Evolutionary conservation across 768 basidiomycete species (phyloP).

Genomic region (Podaxis sp.): DNA sequence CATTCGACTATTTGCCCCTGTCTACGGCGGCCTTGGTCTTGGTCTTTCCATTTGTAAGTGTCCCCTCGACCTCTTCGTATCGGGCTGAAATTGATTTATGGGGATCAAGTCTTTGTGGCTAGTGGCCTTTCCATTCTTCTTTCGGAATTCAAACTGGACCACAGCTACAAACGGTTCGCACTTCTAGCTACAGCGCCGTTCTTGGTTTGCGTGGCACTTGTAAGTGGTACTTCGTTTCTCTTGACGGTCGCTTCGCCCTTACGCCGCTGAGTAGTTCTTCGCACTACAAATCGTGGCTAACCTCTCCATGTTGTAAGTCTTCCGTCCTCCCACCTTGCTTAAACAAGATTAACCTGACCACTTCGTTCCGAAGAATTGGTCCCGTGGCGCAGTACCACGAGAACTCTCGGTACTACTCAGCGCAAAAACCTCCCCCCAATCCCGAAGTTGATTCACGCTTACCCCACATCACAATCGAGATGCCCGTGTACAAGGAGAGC

Average conservation of each 20-base stretch:
- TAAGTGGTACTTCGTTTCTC: conserved; percentile 30
- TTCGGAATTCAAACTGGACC: conserved; percentile 69
- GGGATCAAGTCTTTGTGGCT: conserved; percentile 60
- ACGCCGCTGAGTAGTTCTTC: conserved; percentile 56
- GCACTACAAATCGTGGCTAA: conserved; percentile 67
- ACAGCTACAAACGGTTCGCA: conserved; percentile 59
- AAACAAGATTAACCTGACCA: no score
- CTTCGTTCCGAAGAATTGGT: conserved; percentile 50
- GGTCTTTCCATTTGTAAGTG: conserved; percentile 65
- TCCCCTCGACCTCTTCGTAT: background rate
- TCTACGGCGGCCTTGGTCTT: conserved; percentile 70
- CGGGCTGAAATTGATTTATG: background rate
- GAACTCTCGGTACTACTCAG: conserved; percentile 84
- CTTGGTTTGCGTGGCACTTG: conserved; percentile 74
- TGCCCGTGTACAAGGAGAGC: conserved; percentile 90
- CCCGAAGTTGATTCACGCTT: conserved; percentile 61
- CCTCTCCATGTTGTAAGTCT: conserved; percentile 60
- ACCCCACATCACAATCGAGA: conserved; percentile 76
- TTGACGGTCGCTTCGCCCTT: background rate
- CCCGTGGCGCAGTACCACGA: conserved; percentile 85
- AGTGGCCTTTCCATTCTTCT: conserved; percentile 60
- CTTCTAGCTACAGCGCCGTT: conserved; percentile 68
- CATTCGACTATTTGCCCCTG: conserved; percentile 65
- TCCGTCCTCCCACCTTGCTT: background rate
- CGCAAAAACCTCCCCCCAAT: conserved; percentile 59